Conservation (phyloP, 2,329 filamentous ascomycete genomes). For the Pyricularia sp. region DNA sequence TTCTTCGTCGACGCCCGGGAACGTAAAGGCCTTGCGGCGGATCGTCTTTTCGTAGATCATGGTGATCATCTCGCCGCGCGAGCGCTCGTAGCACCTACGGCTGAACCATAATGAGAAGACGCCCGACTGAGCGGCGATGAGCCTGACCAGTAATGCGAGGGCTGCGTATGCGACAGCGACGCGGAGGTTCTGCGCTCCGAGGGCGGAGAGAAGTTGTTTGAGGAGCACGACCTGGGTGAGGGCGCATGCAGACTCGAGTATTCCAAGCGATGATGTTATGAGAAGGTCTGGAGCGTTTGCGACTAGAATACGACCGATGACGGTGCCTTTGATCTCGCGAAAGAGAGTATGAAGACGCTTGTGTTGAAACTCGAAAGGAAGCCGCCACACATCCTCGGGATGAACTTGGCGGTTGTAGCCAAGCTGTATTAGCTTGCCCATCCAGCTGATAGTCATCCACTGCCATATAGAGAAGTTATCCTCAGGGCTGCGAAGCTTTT, state of each 20-base stretch:
- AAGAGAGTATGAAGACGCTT: slow-evolving; percentile 65
- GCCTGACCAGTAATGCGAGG: slow-evolving; percentile 48
- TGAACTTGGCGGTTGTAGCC: slow-evolving; percentile 59
- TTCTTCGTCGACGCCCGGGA: slow-evolving; percentile 20
- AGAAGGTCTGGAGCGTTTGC: slow-evolving; percentile 75
- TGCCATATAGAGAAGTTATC: slow-evolving; percentile 73
- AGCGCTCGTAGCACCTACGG: slow-evolving; percentile 76
- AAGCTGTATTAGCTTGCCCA: slow-evolving; percentile 60
- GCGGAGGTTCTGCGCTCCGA: slow-evolving; percentile 38
- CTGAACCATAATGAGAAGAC: slow-evolving; percentile 73
- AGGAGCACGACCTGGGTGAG: slow-evolving; percentile 58
- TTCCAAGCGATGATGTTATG: slow-evolving; percentile 53
- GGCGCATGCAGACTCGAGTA: slow-evolving; percentile 49
- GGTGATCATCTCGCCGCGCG: slow-evolving; percentile 75
- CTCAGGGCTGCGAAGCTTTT: slow-evolving; percentile 61
- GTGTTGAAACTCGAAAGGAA: slow-evolving; percentile 78
- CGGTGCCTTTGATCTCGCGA: slow-evolving; percentile 60
- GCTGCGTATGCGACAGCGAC: slow-evolving; percentile 58
- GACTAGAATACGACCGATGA: slow-evolving; percentile 57
- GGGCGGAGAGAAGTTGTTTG: slow-evolving; percentile 60
- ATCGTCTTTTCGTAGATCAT: slow-evolving; percentile 76
- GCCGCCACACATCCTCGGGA: slow-evolving; percentile 71
- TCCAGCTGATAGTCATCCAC: slow-evolving; percentile 80
- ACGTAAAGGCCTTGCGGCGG: slow-evolving; percentile 47
- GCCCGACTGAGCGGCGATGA: slow-evolving; percentile 53